Conservation (phyloP, 2,329 filamentous ascomycete genomes). For the Allantophomopsis lycopodina region DNA sequence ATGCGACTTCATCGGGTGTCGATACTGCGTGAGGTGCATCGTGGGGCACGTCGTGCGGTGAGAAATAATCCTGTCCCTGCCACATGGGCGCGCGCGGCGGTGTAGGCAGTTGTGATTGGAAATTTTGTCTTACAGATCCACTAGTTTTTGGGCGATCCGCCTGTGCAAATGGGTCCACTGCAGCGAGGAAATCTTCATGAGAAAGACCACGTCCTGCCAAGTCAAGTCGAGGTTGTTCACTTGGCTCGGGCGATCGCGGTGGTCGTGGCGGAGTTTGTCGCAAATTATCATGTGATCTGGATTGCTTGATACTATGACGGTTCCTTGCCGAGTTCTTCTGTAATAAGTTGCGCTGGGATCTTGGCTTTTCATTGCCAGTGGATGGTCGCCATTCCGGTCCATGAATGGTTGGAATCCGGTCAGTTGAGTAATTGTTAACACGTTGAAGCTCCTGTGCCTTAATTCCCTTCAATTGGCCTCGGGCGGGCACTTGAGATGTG, state of each 20-base stretch:
- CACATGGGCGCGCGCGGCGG: slow-evolving; percentile 8
- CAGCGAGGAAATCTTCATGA: no score
- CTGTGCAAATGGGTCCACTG: no score
- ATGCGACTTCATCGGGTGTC: slow-evolving; percentile 27
- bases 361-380: no score
- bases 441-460: slow-evolving; percentile 25
- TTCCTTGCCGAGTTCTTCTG: slow-evolving; percentile 1
- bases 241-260: slow-evolving; percentile 25
- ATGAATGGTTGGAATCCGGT: slow-evolving; percentile 15
- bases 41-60: slow-evolving; percentile 4
- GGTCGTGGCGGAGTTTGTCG: slow-evolving; percentile 30
- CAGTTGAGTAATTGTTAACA: slow-evolving; percentile 34
- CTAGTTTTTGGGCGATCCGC: slow-evolving; percentile 31
- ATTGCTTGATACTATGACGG: slow-evolving; percentile 2
- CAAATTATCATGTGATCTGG: slow-evolving; percentile 28
- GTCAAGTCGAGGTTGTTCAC: no score
- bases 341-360: background rate
- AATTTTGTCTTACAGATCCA: slow-evolving; percentile 7
- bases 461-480: slow-evolving; percentile 22
- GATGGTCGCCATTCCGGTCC: background rate
- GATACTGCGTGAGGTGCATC: slow-evolving; percentile 24
- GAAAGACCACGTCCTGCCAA: no score
- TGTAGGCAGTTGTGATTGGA: background rate
- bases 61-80: slow-evolving; percentile 13
- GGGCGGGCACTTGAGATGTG: slow-evolving; percentile 20